A percentile compares a stretch with the other conserved stretches of the same genome.
Evolutionary conservation across 805 yeast genomes (phyloP).

Genomic region (Zygosaccharomyces pseudorouxii): DNA sequence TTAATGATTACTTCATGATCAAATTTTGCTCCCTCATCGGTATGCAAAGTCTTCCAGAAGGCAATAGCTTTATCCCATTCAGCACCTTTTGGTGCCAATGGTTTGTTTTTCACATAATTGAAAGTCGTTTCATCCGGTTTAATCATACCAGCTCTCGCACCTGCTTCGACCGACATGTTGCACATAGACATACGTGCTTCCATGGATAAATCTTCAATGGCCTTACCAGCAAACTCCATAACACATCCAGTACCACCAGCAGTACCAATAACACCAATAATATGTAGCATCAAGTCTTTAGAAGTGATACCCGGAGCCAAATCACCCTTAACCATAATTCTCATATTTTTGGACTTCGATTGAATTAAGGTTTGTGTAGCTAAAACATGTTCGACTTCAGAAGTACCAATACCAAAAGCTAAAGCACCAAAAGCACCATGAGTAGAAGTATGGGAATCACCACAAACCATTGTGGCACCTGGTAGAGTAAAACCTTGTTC

Average conservation of each 20-base stretch:
- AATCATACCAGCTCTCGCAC: slow-evolving; percentile 99
- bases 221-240: slow-evolving; percentile 94
- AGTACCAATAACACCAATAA: slow-evolving; percentile 94
- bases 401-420: slow-evolving; percentile 98
- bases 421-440: slow-evolving; percentile 98
- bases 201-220: slow-evolving; percentile 84
- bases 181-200: slow-evolving; percentile 99
- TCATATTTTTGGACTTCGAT: slow-evolving; percentile 93
- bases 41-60: slow-evolving; percentile 84
- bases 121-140: slow-evolving; percentile 89
- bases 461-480: slow-evolving; percentile 98
- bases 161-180: slow-evolving; percentile 98
- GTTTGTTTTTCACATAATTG: slow-evolving; percentile 86
- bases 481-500: slow-evolving; percentile 98
- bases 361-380: slow-evolving; percentile 97
- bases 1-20: slow-evolving; percentile 78
- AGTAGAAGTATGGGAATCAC: slow-evolving; percentile 98
- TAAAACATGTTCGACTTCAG: slow-evolving; percentile 97
- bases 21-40: slow-evolving; percentile 87
- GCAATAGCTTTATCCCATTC: slow-evolving; percentile 93
- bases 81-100: slow-evolving; percentile 87
- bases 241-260: slow-evolving; percentile 99
- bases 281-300: slow-evolving; percentile 89
- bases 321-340: slow-evolving; percentile 79
- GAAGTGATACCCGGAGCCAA: slow-evolving; percentile 88